Base-by-base conservation (phyloP, 2,329 filamentous ascomycete species). In the Aspergillus puulaauensis region DNA sequence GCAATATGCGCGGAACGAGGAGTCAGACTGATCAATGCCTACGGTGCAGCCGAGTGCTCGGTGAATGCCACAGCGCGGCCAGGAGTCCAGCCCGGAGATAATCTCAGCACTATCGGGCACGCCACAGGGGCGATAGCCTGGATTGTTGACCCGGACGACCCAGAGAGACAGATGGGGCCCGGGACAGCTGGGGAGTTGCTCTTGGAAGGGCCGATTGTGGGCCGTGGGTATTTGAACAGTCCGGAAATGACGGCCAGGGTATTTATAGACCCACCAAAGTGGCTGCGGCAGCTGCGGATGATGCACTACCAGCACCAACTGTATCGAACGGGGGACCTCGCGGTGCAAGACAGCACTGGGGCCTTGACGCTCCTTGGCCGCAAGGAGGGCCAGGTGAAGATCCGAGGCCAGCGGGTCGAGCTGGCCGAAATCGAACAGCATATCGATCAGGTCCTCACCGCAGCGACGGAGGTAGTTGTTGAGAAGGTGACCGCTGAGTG, bases 281-380 rank as follows among this genome's bases (percentile, higher is more conserved):
- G 23, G 23, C 23, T 24, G 23, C 23, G 6, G 23, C 23, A 24
- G 23, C 23, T 24, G 4, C 23, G 23, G 23, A 24, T 6, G 23
- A 24, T 7, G 23, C 3, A 24, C 23, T 24, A 24, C 23, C 23
- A 24, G 23, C 23, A 24, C 4, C 23, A 24, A 7, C 19, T 54
- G n/a, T 54, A 54, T 37, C 52, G 52, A 11, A 54, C 52, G 4
- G 52, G 52, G 39, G 52, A 54, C 27, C 52, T 54, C 9, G 52
- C 23, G 21, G 39, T 45, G n/a, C 40, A 46, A 12, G 40, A 54
- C 31, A 23, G 40, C 15, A 19, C 21, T 19, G 52, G 52, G 17
- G 31, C 40, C 3, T 12, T 54, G n/a, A 45, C 14, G 2, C 24
- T 54, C 3, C 39, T 44, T 8, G 52, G 52, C 17, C 52, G 52